Evolutionary conservation across 768 basidiomycete genomes (phyloP), one percentile per base, ranked within the genome.

Genomic region (Roridomyces roridus): DNA sequence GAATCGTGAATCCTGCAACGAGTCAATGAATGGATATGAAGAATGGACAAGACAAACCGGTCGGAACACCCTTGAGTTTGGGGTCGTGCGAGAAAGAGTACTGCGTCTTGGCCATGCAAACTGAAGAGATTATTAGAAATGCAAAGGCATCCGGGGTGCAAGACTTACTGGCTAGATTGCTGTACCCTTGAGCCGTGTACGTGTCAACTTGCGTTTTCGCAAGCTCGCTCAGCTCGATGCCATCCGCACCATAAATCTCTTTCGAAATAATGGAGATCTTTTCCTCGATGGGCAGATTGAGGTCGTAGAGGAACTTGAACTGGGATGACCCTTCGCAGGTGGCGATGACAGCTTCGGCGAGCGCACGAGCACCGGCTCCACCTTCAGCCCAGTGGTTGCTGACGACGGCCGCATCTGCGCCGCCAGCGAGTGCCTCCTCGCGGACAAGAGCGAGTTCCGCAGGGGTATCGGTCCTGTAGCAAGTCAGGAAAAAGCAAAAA

Each of bases 361-460:
- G 86, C 25, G 85, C 86, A 55, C 87, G 82, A 42, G 96, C 96
- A 50, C 97, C 96, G 36, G 85, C 85, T 42, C 96, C 96, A 66
- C 96, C 97, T 66, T 94, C 81, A 18, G 96, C 96, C 96, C 97
- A 99, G 78, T 98, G 97, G 77, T 90, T 96, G 74, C 91, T 94
- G 60, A 97, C 88, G 3, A 98, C 88, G 31, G 96, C 96, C 49
- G 91, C 92, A 71, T 99, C 94, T 18, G 96, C 96, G 36, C 96
- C 96, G 8, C 87, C 92, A 42, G 83, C 81, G 29, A 95, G 80
- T 12, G 96, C 84, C 69, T 89, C 81, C 63, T 89, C 81, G 48
- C 88, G 88, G 41, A 99, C 82, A 50, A 98, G 86, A 49, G 86
- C 86, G 36, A 97, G 84, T 68, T 98, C 96, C 26, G 96, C 94